Evolutionary conservation across 306 rosid species (phyloP), one percentile per base, ranked within the genome.

Genomic region (Cucurbita pepo): DNA sequence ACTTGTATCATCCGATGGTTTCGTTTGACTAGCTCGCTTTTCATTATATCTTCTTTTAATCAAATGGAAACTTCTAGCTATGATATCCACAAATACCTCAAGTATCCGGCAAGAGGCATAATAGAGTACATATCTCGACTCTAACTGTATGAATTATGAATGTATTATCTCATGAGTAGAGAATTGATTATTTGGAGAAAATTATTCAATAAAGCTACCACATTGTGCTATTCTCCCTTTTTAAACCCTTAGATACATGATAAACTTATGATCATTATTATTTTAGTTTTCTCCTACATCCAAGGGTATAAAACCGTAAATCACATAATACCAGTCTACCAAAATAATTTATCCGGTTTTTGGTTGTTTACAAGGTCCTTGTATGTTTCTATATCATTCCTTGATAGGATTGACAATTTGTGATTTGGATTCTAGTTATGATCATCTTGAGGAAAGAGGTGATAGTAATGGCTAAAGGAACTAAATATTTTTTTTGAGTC

Each of bases 351-450:
- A 79, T 77, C 19, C 70, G 76, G 34, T 30, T 30, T 30, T 30
- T 30, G 86, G 86, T 91, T 76, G 50, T 78, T 19, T 76, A 83
- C 83, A 64, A 80, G 91, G 90, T 81, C 81, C 75, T 61, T 83
- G 91, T 83, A 78, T 84, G 74, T 55, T 56, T 51, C 50, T 62
- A 71, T 25, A 5, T 34, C 8, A 71, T 55, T 61, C 3, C 58
- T 54, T 54, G 34, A 51, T n/a, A 30, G 43, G 8, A 61, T 21
- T 43, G 34, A 51, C 58, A 47, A 37, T 22, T 38, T 36, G 43
- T 12, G 13, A 47, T 47, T 47, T 12, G 7, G 18, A 14, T 37
- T 62, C 12, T 37, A n/a, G 48, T 40, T 62, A 37, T 15, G 25
- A 37, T 62, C 50, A 47, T 47, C 52, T 44, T 7, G 12, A 6